phyloP scores from a whole-genome alignment of 305 asterid genomes.

The Fraxinus greggii region DNA sequence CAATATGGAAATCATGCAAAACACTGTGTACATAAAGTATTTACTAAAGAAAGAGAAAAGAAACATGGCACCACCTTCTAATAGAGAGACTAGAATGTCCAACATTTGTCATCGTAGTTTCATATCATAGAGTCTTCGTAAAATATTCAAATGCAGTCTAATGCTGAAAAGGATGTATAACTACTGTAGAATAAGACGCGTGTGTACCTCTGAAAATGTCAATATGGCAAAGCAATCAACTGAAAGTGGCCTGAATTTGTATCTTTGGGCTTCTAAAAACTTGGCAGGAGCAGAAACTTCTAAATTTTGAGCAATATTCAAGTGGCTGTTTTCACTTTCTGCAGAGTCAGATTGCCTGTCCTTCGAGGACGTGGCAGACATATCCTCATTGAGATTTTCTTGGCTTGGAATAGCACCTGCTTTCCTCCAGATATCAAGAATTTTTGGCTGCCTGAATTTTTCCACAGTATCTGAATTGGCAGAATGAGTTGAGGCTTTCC shows the following conservation, averaged over 20 bases:
- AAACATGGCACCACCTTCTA: neutral
- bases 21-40: neutral
- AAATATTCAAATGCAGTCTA: constrained; percentile 19
- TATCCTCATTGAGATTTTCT: constrained; percentile 41
- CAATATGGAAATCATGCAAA: neutral
- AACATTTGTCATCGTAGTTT: neutral
- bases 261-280: constrained; percentile 62
- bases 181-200: constrained; percentile 16
- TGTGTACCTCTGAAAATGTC: constrained; percentile 52
- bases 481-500: constrained; percentile 41
- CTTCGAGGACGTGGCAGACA: constrained; percentile 38
- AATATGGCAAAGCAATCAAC: constrained; percentile 60
- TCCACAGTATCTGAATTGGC: constrained; percentile 44
- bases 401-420: constrained; percentile 58
- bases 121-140: neutral
- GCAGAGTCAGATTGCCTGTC: constrained; percentile 37
- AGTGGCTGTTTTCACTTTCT: constrained; percentile 39
- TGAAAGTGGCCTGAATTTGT: constrained; percentile 79
- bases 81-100: neutral
- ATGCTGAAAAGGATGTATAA: constrained; percentile 16
- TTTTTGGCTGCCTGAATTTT: constrained; percentile 67
- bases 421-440: constrained; percentile 59
- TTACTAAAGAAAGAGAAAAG: neutral
- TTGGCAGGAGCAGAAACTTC: constrained; percentile 55
- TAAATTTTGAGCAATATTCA: constrained; percentile 32